Conservation (phyloP, 2,329 filamentous ascomycete species). For the Epichloe glyceriae region DNA sequence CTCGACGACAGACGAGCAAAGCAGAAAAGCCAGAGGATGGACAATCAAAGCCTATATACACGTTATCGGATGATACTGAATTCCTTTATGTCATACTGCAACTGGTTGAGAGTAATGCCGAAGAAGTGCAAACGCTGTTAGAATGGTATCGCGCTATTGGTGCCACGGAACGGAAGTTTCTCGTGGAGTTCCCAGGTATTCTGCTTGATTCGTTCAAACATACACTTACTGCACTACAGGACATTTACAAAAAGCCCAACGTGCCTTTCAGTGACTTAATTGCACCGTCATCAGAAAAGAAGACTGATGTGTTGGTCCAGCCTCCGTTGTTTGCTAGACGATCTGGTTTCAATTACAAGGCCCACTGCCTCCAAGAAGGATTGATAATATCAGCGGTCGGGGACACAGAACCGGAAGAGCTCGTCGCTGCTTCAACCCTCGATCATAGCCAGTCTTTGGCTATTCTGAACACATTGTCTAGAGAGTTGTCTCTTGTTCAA, state of each 20-base stretch:
- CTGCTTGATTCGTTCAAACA: constrained; percentile 44
- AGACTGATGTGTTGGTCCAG: constrained; percentile 16
- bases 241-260: constrained; percentile 28
- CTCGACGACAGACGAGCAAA: constrained; percentile 8
- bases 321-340: constrained; percentile 38
- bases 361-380: constrained; percentile 20
- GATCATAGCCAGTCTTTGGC: constrained; percentile 39
- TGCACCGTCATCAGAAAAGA: constrained; percentile 16
- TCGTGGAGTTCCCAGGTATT: constrained; percentile 51
- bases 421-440: constrained; percentile 29
- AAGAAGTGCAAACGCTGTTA: constrained; percentile 11
- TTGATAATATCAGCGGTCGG: constrained; percentile 12
- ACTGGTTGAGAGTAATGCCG: constrained; percentile 12
- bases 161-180: constrained; percentile 10
- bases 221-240: constrained; percentile 42
- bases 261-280: constrained; percentile 38
- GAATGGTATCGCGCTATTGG: constrained; percentile 17
- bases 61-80: constrained; percentile 18
- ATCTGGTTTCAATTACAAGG: constrained; percentile 35
- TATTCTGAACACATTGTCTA: constrained; percentile 36
- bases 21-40: constrained; percentile 3
- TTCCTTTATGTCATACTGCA: constrained; percentile 20
- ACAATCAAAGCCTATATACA: constrained; percentile 3
- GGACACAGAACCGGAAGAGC: constrained; percentile 8
- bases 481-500: constrained; percentile 48